Evolutionary conservation across 148 eudicot genomes (phyloP).

Genomic region (Beta vulgaris): DNA sequence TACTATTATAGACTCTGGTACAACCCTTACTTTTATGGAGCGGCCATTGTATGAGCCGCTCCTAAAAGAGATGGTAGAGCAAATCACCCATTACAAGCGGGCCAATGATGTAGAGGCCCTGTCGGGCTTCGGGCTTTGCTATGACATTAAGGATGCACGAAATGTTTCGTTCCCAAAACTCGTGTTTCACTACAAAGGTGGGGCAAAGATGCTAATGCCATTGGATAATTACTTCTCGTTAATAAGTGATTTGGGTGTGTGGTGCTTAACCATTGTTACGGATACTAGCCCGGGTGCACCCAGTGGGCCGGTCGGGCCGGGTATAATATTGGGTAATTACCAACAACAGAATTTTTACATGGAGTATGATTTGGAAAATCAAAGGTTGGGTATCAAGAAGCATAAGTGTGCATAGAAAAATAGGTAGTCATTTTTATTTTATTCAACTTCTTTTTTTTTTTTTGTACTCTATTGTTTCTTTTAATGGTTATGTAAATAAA

Average conservation of each 20-base stretch:
- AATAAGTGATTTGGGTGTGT: conserved; percentile 18
- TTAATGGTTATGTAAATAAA: conserved; percentile 12
- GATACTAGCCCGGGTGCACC: conserved; percentile 20
- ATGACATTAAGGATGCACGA: conserved; percentile 21
- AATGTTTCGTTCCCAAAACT: conserved; percentile 42
- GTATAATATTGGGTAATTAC: conserved; percentile 64
- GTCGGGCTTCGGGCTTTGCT: conserved; percentile 58
- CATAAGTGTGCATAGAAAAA: conserved; percentile 38
- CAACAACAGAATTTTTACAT: conserved; percentile 69
- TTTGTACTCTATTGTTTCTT: not conserved
- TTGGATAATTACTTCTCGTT: conserved; percentile 50
- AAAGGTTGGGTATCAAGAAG: conserved; percentile 59
- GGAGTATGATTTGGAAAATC: conserved; percentile 67
- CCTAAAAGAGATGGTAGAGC: conserved; percentile 48
- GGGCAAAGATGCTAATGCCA: conserved; percentile 56
- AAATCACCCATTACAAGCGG: conserved; percentile 47
- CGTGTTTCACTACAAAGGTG: conserved; percentile 57
- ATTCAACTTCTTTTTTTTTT: not conserved
- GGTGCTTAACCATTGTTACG: conserved; percentile 60
- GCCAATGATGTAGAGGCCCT: conserved; percentile 39
- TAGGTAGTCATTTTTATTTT: not conserved
- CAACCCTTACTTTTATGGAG: conserved; percentile 68
- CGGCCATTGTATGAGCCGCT: conserved; percentile 37
- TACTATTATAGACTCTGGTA: conserved; percentile 66
- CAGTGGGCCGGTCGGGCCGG: conserved; percentile 34